These are phyloP conservation scores for Eucalyptus decipiens DNA, from an alignment of 345 rosid genomes.

Conservation along the genomic window DNA sequence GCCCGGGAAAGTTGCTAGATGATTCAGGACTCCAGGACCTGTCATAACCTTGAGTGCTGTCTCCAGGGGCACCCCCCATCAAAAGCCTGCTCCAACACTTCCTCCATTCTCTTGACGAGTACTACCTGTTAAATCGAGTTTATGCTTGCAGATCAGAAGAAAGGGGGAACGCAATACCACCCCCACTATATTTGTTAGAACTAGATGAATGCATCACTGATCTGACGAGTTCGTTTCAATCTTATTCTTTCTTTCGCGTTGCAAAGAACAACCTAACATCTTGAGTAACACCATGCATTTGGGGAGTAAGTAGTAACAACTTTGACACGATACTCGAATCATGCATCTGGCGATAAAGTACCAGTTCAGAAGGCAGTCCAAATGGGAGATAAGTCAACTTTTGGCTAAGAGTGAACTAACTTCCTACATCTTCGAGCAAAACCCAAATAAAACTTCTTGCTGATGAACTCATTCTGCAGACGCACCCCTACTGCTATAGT, in stretches of 20 bases:
- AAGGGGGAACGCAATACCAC: neutral
- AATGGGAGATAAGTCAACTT: neutral
- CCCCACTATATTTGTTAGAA: neutral
- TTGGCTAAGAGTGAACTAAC: neutral
- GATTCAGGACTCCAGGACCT: neutral
- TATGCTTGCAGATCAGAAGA: neutral
- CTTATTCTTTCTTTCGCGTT: neutral
- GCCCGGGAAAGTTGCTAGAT: neutral
- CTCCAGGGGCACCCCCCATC: conserved; percentile 98
- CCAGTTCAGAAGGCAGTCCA: neutral
- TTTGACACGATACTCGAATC: neutral
- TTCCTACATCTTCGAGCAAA: neutral
- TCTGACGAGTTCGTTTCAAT: neutral
- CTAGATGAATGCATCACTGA: neutral
- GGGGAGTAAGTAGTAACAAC: neutral
- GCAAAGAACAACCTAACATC: neutral
- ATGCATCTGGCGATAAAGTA: neutral
- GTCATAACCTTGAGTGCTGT: conserved; percentile 67
- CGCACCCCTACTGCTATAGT: neutral
- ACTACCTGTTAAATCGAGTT: conserved; percentile 36
- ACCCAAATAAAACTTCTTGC: neutral
- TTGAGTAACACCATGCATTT: neutral
- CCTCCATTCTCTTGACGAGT: conserved; percentile 89
- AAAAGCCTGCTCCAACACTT: conserved; percentile 85
- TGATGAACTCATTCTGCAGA: neutral